Evolutionary conservation across 192 early-diverging fungal genomes (phyloP), one percentile per base, ranked within the genome.

Genomic region (Glomus cerebriforme): DNA sequence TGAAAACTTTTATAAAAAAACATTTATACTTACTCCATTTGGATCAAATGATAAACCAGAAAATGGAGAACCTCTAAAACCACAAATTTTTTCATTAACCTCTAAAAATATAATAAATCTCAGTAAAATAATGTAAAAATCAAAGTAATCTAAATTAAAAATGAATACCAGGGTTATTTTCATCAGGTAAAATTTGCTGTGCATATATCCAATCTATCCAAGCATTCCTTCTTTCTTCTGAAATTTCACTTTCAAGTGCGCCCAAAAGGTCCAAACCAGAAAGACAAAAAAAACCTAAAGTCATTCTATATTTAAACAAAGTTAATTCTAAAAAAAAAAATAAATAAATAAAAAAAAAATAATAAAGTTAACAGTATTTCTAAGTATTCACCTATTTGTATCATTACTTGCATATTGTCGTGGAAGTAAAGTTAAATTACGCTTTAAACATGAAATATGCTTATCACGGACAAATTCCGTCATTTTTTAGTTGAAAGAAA

Each of bases 191-290:
- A n/a, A 95, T 84, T 79, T 99, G 97, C 83, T 98, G 96, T 24
- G 90, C 92, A 87, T 98, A 99, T 49, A 99, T 92, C 98, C 98
- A 99, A 34, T 99, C 95, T 43, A 98, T 89, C 90, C 93, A 95
- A 32, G 83, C 88, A 22, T 81, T 47, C 70, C 89, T 88, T 72
- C 94, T 81, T 66, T 88, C 82, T 13, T 83, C 83, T 0, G 87
- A 74, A 15, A 95, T 43, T 7, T 70, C 69, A 8, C 82, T 81
- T 13, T 94, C 91, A 7, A 96, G 75, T n/a, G 80, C 84, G 24
- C 90, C 91, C 31, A 98, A 87, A 26, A 97, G 85, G 54, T 95
- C 94, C 67, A 99, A 83, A 8, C 93, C 95, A 29, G 88, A 88
- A 10, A 99, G 79, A 60, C 91, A 89, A 80, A 97, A 96, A 81